Base-by-base conservation (phyloP, 2,329 filamentous ascomycete species). In the Harringtonia aguacate region DNA sequence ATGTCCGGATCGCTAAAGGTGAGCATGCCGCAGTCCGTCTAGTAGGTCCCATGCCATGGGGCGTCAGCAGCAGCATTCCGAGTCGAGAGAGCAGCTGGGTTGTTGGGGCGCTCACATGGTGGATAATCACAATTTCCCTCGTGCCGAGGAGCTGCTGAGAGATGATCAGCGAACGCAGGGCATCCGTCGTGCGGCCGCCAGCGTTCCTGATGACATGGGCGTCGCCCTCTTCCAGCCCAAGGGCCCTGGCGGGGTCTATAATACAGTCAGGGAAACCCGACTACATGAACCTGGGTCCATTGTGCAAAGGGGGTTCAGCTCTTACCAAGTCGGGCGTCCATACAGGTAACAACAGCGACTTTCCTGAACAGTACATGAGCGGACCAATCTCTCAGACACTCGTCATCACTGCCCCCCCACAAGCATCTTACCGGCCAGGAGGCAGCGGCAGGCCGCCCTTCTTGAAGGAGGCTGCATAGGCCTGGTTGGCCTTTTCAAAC, bases 181-280 rank as follows among this genome's bases (percentile, higher is more conserved):
- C 82, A 45, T 90, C 85, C 36, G 68, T 63, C 2, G 77, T 80
- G 15, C 73, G 78, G 2, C 69, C 84, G 4, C 81, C 81, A 13
- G 80, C 82, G 52, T 88, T 89, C 47, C 84, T 77, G 47, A 89
- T 82, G 33, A 88, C 77, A 60, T 92, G 85, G 1, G 85, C 86
- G 50, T 88, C 83, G 36, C 86, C 86, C 17, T 86, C 73, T n/a
- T 72, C 64, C 45, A 89, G 81, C 8, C 80, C 81, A 44, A 87
- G 81, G 2, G 81, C 81, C 14, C 73, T 66, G 6, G 77, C 72
- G 0, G 84, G 79, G 53, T 90, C 73, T 45, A n/a, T 12, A n/a
- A n/a, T n/a, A n/a, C n/a, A n/a, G n/a, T n/a, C n/a, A n/a, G n/a
- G n/a, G n/a, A n/a, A n/a, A n/a, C n/a, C n/a, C n/a, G n/a, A n/a